A percentile compares a stretch with the other conserved stretches of the same genome.
Conservation (phyloP, 2,329 filamentous ascomycete species). For the Fusarium zealandicum region DNA sequence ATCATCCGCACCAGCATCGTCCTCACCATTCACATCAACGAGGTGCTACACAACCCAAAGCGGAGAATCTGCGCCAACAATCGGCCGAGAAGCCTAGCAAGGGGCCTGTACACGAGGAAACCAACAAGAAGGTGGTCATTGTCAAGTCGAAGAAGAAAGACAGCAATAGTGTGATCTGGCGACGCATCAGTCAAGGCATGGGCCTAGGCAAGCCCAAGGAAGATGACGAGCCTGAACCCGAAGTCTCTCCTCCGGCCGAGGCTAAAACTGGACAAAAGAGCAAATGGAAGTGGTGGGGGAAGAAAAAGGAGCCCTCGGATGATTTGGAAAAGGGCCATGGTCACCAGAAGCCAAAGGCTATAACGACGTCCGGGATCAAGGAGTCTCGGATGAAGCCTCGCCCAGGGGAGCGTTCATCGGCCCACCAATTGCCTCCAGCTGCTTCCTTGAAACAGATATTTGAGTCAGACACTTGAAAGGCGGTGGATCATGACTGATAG, state of each 20-base stretch:
- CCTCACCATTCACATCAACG: constrained; percentile 1
- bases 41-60: neutral
- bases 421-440: constrained; percentile 2
- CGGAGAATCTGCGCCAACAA: neutral
- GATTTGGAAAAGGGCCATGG: neutral
- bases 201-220: constrained; percentile 12
- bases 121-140: constrained; percentile 1
- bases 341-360: neutral
- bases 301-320: neutral
- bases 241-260: neutral
- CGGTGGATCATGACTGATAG: neutral
- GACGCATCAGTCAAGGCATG: constrained; percentile 13
- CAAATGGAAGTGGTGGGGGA: constrained; percentile 26
- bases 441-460: constrained; percentile 10
- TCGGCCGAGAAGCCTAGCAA: neutral
- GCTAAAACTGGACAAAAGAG: constrained; percentile 6
- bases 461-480: neutral
- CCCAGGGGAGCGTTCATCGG: constrained; percentile 1
- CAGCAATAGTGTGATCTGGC: neutral
- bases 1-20: constrained; percentile 5
- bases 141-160: constrained; percentile 17
- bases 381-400: neutral
- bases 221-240: neutral
- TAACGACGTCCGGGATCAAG: neutral
- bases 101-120: neutral